phyloP scores from a whole-genome alignment of 345 rosid genomes.

The Syzygium aromaticum region DNA sequence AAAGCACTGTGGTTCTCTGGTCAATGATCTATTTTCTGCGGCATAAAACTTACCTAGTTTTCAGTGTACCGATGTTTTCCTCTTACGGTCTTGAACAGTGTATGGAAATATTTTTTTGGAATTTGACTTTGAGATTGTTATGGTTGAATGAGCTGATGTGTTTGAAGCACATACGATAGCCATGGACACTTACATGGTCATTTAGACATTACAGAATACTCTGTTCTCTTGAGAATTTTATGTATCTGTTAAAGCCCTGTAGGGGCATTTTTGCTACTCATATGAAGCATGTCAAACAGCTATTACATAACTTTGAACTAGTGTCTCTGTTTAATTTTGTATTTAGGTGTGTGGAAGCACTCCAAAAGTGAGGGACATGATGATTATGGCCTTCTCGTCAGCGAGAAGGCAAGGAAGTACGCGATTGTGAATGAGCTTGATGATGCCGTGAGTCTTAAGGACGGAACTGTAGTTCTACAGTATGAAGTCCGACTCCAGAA shows the following conservation, averaged over 20 bases:
- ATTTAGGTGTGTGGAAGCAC: constrained; percentile 47
- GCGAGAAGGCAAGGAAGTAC: constrained; percentile 44
- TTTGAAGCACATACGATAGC: neutral
- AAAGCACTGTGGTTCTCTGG: neutral
- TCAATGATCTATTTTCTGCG: neutral
- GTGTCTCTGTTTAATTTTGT: neutral
- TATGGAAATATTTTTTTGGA: neutral
- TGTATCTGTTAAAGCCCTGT: neutral
- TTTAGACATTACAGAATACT: neutral
- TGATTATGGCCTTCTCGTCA: constrained; percentile 52
- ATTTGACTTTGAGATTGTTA: neutral
- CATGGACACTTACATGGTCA: neutral
- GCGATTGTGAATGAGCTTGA: constrained; percentile 42
- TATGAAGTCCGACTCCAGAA: constrained; percentile 47
- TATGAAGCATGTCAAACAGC: neutral
- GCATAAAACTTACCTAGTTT: neutral
- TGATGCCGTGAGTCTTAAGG: constrained; percentile 19
- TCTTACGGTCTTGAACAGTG: neutral
- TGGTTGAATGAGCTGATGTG: neutral
- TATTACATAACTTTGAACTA: neutral
- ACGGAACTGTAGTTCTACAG: constrained; percentile 30
- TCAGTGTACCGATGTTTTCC: neutral
- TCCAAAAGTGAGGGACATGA: constrained; percentile 49
- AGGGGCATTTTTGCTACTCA: neutral
- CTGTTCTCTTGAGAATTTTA: neutral